These are phyloP conservation scores for Xerocomus nothofagi DNA, from an alignment of 1,284 basidiomycete genomes.

Conservation along the genomic window DNA sequence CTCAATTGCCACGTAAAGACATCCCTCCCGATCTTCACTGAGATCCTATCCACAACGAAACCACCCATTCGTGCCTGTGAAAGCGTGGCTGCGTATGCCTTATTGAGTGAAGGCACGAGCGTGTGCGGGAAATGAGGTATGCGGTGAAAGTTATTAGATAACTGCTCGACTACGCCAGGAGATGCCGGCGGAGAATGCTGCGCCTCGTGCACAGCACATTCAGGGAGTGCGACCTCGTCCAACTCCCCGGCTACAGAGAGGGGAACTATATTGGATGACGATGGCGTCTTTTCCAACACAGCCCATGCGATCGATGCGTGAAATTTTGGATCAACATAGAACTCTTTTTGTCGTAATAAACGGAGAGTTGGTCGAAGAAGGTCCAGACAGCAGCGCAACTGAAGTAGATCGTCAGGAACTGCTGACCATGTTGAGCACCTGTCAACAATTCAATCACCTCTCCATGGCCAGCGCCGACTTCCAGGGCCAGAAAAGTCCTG, in stretches of 20 bases:
- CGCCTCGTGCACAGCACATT: constrained; percentile 4
- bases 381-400: constrained; percentile 58
- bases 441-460: constrained; percentile 46
- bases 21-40: constrained; percentile 66
- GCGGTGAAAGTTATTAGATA: constrained; percentile 36
- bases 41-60: constrained; percentile 54
- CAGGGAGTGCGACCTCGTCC: constrained; percentile 3
- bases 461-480: constrained; percentile 74
- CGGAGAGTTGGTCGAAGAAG: constrained; percentile 54
- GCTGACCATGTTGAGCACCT: neutral
- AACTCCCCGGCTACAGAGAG: neutral
- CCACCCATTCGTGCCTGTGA: constrained; percentile 44
- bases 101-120: constrained; percentile 50
- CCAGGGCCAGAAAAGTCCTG: constrained; percentile 69
- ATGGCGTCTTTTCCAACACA: constrained; percentile 42
- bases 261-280: constrained; percentile 4
- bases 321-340: constrained; percentile 72
- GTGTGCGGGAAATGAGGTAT: constrained; percentile 53
- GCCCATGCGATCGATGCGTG: constrained; percentile 84
- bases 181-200: constrained; percentile 4
- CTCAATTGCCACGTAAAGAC: constrained; percentile 47
- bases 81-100: constrained; percentile 43
- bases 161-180: constrained; percentile 8
- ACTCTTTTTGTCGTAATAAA: constrained; percentile 64
- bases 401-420: constrained; percentile 21